Conservation (phyloP, 306 rosid species). For the Vachellia pachyceras region DNA sequence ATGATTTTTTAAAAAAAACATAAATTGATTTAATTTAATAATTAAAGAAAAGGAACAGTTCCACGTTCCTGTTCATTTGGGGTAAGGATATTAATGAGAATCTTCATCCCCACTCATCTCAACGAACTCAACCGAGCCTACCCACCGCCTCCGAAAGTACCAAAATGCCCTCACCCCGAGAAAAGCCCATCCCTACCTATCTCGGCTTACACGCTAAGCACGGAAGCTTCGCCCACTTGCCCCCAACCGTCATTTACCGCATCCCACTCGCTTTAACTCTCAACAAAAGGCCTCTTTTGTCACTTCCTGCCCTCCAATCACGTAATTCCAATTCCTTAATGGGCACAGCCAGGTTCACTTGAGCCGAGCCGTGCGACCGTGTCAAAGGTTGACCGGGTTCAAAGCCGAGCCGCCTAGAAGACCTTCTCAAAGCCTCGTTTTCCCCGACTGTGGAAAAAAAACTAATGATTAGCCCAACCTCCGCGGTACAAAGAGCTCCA, state of each 20-base stretch:
- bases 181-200: constrained; percentile 11
- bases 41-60: not conserved
- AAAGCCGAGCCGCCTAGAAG: constrained; percentile 51
- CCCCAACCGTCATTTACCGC: constrained; percentile 37
- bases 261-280: not conserved
- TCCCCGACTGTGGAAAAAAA: constrained; percentile 54
- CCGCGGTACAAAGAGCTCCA: constrained; percentile 62
- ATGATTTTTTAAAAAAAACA: no score
- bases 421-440: constrained; percentile 45
- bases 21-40: no score
- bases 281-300: constrained; percentile 7
- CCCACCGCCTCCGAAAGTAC: not conserved
- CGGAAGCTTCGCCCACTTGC: constrained; percentile 50
- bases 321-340: not conserved
- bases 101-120: not conserved
- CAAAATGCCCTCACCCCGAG: constrained; percentile 29
- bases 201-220: constrained; percentile 55
- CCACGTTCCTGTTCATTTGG: not conserved
- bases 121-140: not conserved
- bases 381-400: constrained; percentile 38
- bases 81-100: not conserved
- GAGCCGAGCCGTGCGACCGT: constrained; percentile 21
- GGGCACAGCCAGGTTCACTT: not conserved
- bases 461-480: constrained; percentile 74
- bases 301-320: constrained; percentile 24